A percentile compares a stretch with the other conserved stretches of the same genome.
Conservation (phyloP, 2,329 filamentous ascomycete genomes). For the Stagonosporopsis rhizophila region DNA sequence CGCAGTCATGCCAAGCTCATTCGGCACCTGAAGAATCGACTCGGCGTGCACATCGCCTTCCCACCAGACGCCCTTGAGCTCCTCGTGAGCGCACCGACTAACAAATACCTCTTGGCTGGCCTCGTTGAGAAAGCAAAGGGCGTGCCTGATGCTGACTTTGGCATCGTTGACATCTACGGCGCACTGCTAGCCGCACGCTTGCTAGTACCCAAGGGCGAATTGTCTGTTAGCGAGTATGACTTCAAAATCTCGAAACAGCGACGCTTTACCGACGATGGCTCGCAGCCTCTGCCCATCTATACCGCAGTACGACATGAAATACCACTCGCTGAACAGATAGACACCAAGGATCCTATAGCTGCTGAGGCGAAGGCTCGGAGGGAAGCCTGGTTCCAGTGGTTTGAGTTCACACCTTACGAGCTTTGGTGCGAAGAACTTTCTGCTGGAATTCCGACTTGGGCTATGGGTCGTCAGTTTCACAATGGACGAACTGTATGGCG, state of each 20-base stretch:
- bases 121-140: constrained; percentile 91
- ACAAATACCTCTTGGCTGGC: constrained; percentile 86
- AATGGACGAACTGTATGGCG: constrained; percentile 71
- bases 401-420: constrained; percentile 88
- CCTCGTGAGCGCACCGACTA: constrained; percentile 87
- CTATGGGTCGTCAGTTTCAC: constrained; percentile 82
- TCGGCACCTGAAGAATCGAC: constrained; percentile 83
- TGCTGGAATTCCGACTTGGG: constrained; percentile 95
- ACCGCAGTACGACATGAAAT: constrained; percentile 96
- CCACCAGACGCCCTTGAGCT: constrained; percentile 83
- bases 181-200: constrained; percentile 83
- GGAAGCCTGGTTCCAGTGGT: constrained; percentile 97
- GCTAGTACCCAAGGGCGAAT: constrained; percentile 83
- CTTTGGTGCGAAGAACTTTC: constrained; percentile 92
- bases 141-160: constrained; percentile 79
- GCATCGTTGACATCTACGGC: constrained; percentile 92
- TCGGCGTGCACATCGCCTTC: constrained; percentile 90
- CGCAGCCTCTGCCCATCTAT: constrained; percentile 90
- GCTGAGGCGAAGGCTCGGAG: constrained; percentile 57
- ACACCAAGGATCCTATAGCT: constrained; percentile 44
- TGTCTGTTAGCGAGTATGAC: constrained; percentile 76
- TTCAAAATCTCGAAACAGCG: constrained; percentile 92
- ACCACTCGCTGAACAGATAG: constrained; percentile 64
- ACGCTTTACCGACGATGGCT: constrained; percentile 75
- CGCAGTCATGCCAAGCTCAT: constrained; percentile 74